phyloP scores from a whole-genome alignment of 352 stramenopile species.

The Pythium guiyangense region DNA sequence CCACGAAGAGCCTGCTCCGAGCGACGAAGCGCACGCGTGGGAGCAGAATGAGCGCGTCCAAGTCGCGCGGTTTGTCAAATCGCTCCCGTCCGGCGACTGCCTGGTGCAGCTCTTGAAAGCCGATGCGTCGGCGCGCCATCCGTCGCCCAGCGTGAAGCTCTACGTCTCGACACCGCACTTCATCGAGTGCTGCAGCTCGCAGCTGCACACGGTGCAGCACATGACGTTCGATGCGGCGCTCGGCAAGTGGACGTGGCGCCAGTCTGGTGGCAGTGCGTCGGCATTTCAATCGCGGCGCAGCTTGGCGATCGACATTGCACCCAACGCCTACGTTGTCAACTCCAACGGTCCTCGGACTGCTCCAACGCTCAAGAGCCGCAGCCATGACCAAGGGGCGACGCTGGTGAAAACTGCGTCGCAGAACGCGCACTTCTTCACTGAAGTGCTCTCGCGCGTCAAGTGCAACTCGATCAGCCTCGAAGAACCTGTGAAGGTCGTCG shows the following conservation, averaged over 20 bases:
- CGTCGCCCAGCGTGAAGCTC: conserved; percentile 2
- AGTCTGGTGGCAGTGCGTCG: neutral
- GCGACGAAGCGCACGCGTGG: conserved; percentile 8
- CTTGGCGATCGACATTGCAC: conserved; percentile 4
- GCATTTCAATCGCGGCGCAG: neutral
- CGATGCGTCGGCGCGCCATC: neutral
- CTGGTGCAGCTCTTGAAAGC: conserved; percentile 31
- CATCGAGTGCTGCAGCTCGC: conserved; percentile 32
- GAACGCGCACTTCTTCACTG: conserved; percentile 27
- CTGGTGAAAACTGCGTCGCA: neutral
- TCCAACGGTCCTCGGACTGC: conserved; percentile 1
- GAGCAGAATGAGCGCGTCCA: conserved; percentile 22
- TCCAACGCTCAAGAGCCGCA: conserved; percentile 4
- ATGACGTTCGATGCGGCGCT: conserved; percentile 21
- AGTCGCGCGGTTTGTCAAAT: conserved; percentile 28
- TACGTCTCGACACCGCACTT: conserved; percentile 37
- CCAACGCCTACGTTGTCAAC: neutral
- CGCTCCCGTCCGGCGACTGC: conserved; percentile 26
- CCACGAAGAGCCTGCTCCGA: conserved; percentile 12
- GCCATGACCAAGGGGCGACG: neutral
- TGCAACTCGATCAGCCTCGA: conserved; percentile 19
- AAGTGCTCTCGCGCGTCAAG: conserved; percentile 23
- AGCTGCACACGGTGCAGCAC: conserved; percentile 31
- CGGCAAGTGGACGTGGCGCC: conserved; percentile 24
- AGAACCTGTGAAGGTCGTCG: conserved; percentile 4